A percentile compares a stretch with the other conserved stretches of the same genome.
phyloP scores from a whole-genome alignment of 2,329 filamentous ascomycete species.

The Aureobasidium sp. region DNA sequence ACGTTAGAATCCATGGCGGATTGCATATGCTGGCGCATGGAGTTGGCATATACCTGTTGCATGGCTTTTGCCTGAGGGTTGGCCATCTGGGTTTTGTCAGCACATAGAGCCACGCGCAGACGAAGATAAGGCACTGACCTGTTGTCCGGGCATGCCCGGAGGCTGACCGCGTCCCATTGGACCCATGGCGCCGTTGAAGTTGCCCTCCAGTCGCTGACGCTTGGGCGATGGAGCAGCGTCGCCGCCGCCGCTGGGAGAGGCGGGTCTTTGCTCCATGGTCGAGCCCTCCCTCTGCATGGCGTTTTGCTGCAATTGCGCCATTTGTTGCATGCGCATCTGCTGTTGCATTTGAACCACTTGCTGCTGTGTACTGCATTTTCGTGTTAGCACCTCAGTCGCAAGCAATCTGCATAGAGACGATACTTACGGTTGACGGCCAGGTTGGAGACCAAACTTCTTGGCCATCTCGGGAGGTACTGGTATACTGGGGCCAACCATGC shows the following conservation, averaged over 20 bases:
- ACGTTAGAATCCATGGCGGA: constrained; percentile 64
- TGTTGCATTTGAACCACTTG: constrained; percentile 56
- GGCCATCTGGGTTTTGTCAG: constrained; percentile 10
- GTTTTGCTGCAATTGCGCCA: constrained; percentile 53
- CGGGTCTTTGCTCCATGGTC: constrained; percentile 69
- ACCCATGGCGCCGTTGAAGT: constrained; percentile 62
- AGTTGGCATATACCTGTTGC: constrained; percentile 57
- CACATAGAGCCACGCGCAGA: not conserved
- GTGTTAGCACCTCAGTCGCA: not conserved
- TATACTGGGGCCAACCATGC: constrained; percentile 54
- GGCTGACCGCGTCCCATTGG: constrained; percentile 60
- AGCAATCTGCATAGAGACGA: no score
- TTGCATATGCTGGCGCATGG: constrained; percentile 74
- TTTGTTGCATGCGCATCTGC: constrained; percentile 50
- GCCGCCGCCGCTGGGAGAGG: constrained; percentile 63
- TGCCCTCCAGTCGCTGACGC: constrained; percentile 70
- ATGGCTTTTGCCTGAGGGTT: constrained; percentile 6
- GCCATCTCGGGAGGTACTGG: constrained; percentile 57
- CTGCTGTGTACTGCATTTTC: constrained; percentile 19
- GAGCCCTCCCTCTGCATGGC: constrained; percentile 86
- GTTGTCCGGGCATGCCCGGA: constrained; percentile 63
- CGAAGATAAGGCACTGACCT: constrained; percentile 30
- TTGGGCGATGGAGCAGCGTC: constrained; percentile 93
- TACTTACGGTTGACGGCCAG: constrained; percentile 63
- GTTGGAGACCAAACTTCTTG: constrained; percentile 63